Base-by-base conservation (phyloP, 2,329 filamentous ascomycete species). In the Calonectria honghensis region DNA sequence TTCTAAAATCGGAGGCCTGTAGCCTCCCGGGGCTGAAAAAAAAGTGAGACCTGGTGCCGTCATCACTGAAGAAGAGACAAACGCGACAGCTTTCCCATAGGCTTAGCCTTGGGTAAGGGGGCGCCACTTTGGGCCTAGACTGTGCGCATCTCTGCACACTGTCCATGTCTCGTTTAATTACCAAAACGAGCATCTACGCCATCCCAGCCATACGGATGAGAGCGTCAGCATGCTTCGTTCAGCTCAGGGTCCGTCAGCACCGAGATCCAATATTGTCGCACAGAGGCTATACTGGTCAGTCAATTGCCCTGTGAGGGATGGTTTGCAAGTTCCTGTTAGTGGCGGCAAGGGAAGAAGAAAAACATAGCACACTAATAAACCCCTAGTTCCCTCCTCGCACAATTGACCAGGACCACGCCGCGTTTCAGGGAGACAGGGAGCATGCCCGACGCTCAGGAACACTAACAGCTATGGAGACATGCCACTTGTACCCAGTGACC, bases 371-470 rank as follows among this genome's bases (percentile, higher is more conserved):
- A 41, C 57, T 41, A 29, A 48, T 7, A n/a, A 63, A 16, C 54
- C 45, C 54, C 32, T 63, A 32, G 27, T 39, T 63, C 37, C 37
- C 57, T 63, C 57, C 57, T 64, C 39, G 31, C 29, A 69, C 66
- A 65, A 63, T 59, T 70, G 72, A 61, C 72, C 31, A 61, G 72
- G 72, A 59, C 67, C 51, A 59, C 67, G 67, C 51, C 51, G 51
- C 70, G 72, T 73, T 73, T 73, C 72, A 73, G 67, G 52, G 59
- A 51, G 66, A 66, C 71, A 69, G 61, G 71, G 71, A 57, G 50
- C 48, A 50, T 48, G 59, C 63, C 71, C 66, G 68, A 66, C 29
- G 18, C 52, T 59, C 41, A 70, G 59, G 51, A 61, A 69, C 45
- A 35, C 50, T 50, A 65, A 54, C 18, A 4, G 24, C 45, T 24